These are phyloP conservation scores for Naegleria lovaniensis DNA, from an alignment of 208 protist genomes.

Conservation along the genomic window DNA sequence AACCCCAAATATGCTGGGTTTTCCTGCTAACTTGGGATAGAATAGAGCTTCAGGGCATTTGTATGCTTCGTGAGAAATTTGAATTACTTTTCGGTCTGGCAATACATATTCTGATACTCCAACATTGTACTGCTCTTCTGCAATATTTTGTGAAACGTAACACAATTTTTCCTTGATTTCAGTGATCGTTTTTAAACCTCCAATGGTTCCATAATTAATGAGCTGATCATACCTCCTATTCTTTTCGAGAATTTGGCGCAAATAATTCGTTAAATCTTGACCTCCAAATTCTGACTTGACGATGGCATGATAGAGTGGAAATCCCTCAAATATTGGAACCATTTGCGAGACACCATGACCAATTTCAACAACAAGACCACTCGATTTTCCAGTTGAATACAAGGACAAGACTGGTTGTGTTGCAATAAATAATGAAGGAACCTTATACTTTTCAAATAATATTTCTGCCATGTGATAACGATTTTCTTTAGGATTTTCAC, in stretches of 20 bases:
- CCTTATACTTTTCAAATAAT: conserved; percentile 69
- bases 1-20: neutral
- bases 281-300: conserved; percentile 69
- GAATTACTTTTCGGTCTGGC: neutral
- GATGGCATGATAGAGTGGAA: conserved; percentile 80
- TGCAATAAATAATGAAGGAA: conserved; percentile 58
- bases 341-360: conserved; percentile 93
- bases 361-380: conserved; percentile 81
- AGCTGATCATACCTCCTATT: neutral
- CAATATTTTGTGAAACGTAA: neutral
- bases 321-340: conserved; percentile 95
- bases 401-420: conserved; percentile 71
- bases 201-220: neutral
- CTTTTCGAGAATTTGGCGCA: conserved; percentile 31
- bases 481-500: conserved; percentile 65
- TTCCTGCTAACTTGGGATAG: neutral
- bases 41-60: neutral
- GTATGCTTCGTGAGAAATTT: neutral
- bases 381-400: conserved; percentile 71
- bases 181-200: neutral
- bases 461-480: conserved; percentile 72
- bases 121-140: neutral
- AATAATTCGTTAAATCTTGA: conserved; percentile 54
- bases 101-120: neutral
- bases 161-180: conserved; percentile 23